A percentile compares a stretch with the other conserved stretches of the same genome.
Evolutionary conservation across 345 rosid genomes (phyloP).

Genomic region (Pseudoturritis turrita): DNA sequence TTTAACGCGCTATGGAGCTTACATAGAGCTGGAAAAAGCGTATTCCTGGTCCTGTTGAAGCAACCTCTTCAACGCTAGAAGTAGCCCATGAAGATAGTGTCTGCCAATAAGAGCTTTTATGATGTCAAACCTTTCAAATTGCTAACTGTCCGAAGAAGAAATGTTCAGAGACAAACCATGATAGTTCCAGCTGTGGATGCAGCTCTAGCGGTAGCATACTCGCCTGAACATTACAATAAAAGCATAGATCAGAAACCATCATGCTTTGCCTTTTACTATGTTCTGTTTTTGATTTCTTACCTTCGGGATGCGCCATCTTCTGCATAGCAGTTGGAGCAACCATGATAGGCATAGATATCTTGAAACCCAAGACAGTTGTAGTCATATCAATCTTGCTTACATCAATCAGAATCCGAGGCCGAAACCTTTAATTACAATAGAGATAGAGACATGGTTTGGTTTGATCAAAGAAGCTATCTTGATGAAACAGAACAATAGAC

Average conservation of each 20-base stretch:
- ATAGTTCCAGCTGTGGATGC: conserved; percentile 73
- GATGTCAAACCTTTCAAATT: not conserved
- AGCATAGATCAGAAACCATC: not conserved
- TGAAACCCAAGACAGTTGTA: conserved; percentile 64
- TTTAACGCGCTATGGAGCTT: conserved; percentile 26
- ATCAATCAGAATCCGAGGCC: conserved; percentile 73
- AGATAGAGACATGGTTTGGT: not conserved
- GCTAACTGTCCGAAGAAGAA: not conserved
- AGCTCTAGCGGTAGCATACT: conserved; percentile 81
- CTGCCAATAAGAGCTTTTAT: conserved; percentile 30
- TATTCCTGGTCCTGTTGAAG: conserved; percentile 80
- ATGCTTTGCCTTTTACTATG: not conserved
- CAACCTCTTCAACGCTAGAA: conserved; percentile 85
- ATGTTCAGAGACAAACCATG: conserved; percentile 39
- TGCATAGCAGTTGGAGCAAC: conserved; percentile 78
- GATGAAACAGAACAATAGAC: not conserved
- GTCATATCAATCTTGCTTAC: conserved; percentile 70
- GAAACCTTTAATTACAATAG: conserved; percentile 37
- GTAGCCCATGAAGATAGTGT: conserved; percentile 81
- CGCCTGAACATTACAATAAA: conserved; percentile 42
- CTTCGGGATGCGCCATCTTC: conserved; percentile 91
- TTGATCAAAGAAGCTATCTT: not conserved
- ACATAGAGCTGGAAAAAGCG: conserved; percentile 85
- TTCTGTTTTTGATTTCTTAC: conserved; percentile 27
- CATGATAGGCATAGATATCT: conserved; percentile 81